Evolutionary conservation across 306 rosid species (phyloP), one percentile per base, ranked within the genome.

Genomic region (Inga oerstediana): DNA sequence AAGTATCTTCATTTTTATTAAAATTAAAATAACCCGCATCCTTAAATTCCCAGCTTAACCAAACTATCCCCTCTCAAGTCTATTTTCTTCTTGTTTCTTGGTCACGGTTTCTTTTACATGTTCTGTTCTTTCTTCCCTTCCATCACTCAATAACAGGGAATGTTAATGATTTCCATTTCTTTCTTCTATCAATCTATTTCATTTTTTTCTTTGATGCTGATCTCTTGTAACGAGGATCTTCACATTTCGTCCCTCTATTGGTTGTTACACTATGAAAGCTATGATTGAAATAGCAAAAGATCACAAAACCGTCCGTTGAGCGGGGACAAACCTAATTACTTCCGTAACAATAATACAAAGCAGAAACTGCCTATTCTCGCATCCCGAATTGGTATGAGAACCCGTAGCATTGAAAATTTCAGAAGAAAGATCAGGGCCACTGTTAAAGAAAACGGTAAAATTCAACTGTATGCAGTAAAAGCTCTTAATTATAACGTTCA

Each of bases 1-100:
- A 74, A 32, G 22, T 69, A 43, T 74, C 56, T 44, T 56, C 27
- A 43, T 79, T 32, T 52, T 41, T 7, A 66, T 54, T 80, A 15
- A 46, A 20, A 54, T 68, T 48, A 46, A 44, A 43, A 4, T 82
- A 46, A 82, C 43, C 69, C 43, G 9, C 75, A 52, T 44, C 65
- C 70, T 59, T 39, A 69, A 64, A 8, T 77, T 80, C 62, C 70
- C 62, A 78, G 39, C 51, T 14, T 49, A 72, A 76, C 64, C 72
- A 9, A 76, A 12, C 58, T 14, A 77, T 77, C 85, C 79, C 51
- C 6, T n/a, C 59, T 51, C n/a, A 70, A 68, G 48, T 58, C 39
- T 67, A 74, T 46, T 79, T 62, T 67, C 71, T 75, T 59, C 65
- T 54, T 30, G 8, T 30, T 61, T 59, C 37, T 37, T 4, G 10